These are phyloP conservation scores for Scenedesmus sp. DNA, from an alignment of 163 green algal genomes.

Conservation along the genomic window DNA sequence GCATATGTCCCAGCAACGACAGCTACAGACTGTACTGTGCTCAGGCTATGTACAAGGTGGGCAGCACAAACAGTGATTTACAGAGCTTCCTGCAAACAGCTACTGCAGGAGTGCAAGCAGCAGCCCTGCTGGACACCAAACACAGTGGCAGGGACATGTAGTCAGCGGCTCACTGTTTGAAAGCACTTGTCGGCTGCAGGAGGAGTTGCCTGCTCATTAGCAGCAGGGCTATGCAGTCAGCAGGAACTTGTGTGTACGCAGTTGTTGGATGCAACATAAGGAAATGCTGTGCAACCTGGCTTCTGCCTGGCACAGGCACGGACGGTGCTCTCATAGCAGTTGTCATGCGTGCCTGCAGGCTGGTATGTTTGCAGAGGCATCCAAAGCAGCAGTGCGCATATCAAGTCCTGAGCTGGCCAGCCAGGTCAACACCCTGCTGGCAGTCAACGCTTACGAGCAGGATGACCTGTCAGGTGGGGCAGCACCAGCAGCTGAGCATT, in stretches of 20 bases:
- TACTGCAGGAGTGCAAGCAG: not conserved
- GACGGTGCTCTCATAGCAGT: not conserved
- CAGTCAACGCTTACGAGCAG: constrained; percentile 81
- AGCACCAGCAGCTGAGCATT: not conserved
- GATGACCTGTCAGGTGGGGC: constrained; percentile 70
- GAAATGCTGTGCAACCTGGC: not conserved
- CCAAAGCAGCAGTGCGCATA: constrained; percentile 60
- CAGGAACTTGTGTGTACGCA: too few species aligned
- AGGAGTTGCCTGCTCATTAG: not conserved
- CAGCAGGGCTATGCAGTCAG: too few species aligned
- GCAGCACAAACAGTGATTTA: not conserved
- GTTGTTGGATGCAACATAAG: too few species aligned
- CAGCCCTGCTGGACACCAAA: not conserved
- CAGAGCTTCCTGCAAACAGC: not conserved
- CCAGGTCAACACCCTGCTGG: constrained; percentile 63
- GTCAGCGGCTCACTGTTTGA: not conserved
- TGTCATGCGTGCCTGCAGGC: constrained; percentile 59
- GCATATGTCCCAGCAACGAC: constrained; percentile 68
- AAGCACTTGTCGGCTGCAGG: not conserved
- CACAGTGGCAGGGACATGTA: not conserved
- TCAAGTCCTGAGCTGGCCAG: not conserved
- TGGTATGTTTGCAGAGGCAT: constrained; percentile 77
- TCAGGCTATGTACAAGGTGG: constrained; percentile 85
- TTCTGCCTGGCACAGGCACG: not conserved
- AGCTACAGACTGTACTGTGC: constrained; percentile 87